Base-by-base conservation (phyloP, 495 filamentous ascomycete genomes). In the Aspergillus heteromorphus region DNA sequence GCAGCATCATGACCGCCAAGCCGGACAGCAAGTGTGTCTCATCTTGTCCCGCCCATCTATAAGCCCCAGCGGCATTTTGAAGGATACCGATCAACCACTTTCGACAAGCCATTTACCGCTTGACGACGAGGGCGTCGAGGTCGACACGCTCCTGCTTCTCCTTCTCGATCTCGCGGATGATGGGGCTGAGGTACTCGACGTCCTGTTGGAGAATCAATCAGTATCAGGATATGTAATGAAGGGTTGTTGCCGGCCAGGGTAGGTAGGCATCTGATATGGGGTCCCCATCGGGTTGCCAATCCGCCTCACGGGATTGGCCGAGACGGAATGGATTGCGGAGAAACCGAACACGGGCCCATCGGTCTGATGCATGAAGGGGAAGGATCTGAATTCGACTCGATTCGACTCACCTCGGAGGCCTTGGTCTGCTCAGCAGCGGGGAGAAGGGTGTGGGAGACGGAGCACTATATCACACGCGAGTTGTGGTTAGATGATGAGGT, bases 401-500 rank as follows among this genome's bases (percentile, higher is more conserved):
- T 40, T 56, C 20, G 53, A 65, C 81, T 61, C 74, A 91, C 87
- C 66, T 89, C 83, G 45, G 83, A 76, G 4, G 83, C 76, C 75
- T 86, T 89, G 50, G 84, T 95, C 81, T 89, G 89, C 74, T 96
- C 83, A 54, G 79, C 68, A 73, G 83, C 81, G 59, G 92, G 91
- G 21, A 97, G 84, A 45, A 96, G 75, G 67, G 88, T 88, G 72
- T 97, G 92, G n/a, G 85, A 75, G 48, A 92, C 72, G 14, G 88
- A 92, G 76, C 81, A 87, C 87, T 89, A 66, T 62, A 56, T 50
- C 57, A 58, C 48, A 60, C 65, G 49, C n/a, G n/a, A n/a, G n/a
- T n/a, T n/a, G n/a, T n/a, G 67, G 48, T 43, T 34, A 16, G 36
- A 38, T 42, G 14, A 40, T 76, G 69, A 73, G 66, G 23, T 17